phyloP scores from a whole-genome alignment of 768 basidiomycete genomes.

The Cyclocybe aegerita region DNA sequence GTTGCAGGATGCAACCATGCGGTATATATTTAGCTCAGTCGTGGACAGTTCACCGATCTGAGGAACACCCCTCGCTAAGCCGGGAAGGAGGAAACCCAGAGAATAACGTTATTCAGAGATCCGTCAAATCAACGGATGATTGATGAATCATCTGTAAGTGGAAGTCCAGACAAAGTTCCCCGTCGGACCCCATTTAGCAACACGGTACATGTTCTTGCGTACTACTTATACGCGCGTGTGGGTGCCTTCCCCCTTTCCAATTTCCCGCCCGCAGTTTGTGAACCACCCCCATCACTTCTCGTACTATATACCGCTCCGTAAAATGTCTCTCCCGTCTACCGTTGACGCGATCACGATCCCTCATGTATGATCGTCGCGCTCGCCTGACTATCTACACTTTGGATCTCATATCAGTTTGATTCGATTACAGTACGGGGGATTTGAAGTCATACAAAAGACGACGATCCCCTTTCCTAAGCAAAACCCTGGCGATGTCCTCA shows the following conservation, averaged over 20 bases:
- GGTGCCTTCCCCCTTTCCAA: no score
- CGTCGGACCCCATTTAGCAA: no score
- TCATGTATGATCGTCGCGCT: slow-evolving; percentile 30
- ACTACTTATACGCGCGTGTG: no score
- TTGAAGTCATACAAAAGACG: slow-evolving; percentile 74
- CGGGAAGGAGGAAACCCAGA: neutral
- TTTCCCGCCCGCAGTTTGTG: no score
- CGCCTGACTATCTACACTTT: neutral
- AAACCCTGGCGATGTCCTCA: slow-evolving; percentile 56
- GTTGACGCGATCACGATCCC: slow-evolving; percentile 73
- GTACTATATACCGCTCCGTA: slow-evolving; percentile 12
- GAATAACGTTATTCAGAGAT: slow-evolving; percentile 7
- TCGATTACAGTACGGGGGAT: slow-evolving; percentile 53
- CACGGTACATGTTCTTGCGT: no score
- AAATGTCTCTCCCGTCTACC: slow-evolving; percentile 57
- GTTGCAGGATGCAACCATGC: no score
- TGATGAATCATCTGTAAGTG: slow-evolving; percentile 10
- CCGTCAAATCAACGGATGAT: slow-evolving; percentile 4
- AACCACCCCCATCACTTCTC: neutral
- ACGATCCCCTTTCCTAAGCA: slow-evolving; percentile 67
- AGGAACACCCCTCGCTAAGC: no score
- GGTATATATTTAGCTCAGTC: no score
- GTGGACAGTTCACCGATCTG: no score
- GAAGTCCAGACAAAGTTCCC: no score
- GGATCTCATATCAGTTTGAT: neutral